A percentile compares a stretch with the other conserved stretches of the same genome.
phyloP scores from a whole-genome alignment of 441 rosid species.

The Pelargonium citronellum region DNA sequence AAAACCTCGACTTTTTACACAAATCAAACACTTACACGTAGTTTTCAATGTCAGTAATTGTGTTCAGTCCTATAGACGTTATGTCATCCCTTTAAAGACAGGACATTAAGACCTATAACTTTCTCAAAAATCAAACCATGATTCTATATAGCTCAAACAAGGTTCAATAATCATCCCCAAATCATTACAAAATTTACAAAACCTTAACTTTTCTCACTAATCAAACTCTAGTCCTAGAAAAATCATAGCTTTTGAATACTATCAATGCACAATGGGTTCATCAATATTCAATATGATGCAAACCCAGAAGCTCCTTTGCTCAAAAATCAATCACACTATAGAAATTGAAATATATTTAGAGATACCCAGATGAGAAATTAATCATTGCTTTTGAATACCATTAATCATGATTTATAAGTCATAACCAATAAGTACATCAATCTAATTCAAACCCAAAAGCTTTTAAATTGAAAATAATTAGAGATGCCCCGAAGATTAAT shows the following conservation, averaged over 20 bases:
- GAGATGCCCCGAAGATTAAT: too few species aligned
- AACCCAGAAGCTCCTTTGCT: too few species aligned
- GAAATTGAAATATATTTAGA: too few species aligned
- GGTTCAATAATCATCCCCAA: not conserved
- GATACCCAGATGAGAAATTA: too few species aligned
- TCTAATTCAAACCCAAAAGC: too few species aligned
- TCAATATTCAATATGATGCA: too few species aligned
- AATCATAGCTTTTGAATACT: not conserved
- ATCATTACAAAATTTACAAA: not conserved
- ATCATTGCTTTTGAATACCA: too few species aligned
- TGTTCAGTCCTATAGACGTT: conserved; percentile 71
- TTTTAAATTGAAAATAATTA: too few species aligned
- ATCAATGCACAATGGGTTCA: not conserved
- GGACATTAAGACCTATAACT: not conserved
- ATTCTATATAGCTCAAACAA: not conserved
- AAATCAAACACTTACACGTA: conserved; percentile 26
- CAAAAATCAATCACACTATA: too few species aligned
- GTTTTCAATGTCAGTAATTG: conserved; percentile 67
- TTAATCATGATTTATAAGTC: too few species aligned
- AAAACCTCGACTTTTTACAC: not conserved
- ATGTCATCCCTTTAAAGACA: conserved; percentile 62
- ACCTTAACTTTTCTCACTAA: not conserved
- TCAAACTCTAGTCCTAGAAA: not conserved
- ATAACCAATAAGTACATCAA: too few species aligned
- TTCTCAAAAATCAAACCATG: not conserved